Conservation (phyloP, 352 stramenopile species). For the Globisporangium camurandrum region DNA sequence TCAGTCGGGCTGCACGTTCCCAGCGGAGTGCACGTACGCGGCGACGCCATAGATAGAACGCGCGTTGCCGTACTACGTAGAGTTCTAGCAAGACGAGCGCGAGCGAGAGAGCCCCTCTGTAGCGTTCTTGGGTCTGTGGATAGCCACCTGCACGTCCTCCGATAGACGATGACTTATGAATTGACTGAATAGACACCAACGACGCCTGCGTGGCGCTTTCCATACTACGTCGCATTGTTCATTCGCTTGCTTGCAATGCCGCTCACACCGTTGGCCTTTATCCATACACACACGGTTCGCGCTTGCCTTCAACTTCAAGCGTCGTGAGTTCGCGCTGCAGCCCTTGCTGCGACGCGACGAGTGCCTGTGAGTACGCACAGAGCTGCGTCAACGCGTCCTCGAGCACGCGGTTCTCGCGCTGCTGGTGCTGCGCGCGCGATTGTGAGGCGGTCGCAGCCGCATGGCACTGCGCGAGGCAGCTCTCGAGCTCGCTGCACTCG, state of each 20-base stretch:
- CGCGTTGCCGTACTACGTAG: no score
- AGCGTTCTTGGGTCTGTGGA: constrained; percentile 11
- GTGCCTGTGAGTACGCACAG: constrained; percentile 40
- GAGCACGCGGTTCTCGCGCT: constrained; percentile 44
- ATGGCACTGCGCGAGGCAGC: constrained; percentile 39
- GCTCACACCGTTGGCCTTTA: no score
- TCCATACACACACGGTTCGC: constrained; percentile 34
- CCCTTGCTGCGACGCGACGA: constrained; percentile 33
- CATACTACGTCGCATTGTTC: background rate
- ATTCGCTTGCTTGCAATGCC: background rate
- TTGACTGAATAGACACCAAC: background rate
- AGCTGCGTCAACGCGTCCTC: constrained; percentile 42
- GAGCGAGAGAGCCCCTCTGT: no score
- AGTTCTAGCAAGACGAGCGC: no score
- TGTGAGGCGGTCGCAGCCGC: constrained; percentile 22
- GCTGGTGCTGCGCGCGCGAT: constrained; percentile 23
- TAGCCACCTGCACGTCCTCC: background rate
- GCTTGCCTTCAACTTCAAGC: constrained; percentile 34
- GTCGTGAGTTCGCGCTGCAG: constrained; percentile 41
- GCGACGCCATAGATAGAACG: no score
- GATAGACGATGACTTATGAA: no score
- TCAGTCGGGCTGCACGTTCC: constrained; percentile 94
- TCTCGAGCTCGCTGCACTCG: constrained; percentile 42
- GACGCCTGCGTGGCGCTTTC: no score
- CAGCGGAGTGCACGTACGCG: constrained; percentile 88